These are phyloP conservation scores for Pezicula radicicola DNA, from an alignment of 2,329 filamentous ascomycete species.

Conservation along the genomic window DNA sequence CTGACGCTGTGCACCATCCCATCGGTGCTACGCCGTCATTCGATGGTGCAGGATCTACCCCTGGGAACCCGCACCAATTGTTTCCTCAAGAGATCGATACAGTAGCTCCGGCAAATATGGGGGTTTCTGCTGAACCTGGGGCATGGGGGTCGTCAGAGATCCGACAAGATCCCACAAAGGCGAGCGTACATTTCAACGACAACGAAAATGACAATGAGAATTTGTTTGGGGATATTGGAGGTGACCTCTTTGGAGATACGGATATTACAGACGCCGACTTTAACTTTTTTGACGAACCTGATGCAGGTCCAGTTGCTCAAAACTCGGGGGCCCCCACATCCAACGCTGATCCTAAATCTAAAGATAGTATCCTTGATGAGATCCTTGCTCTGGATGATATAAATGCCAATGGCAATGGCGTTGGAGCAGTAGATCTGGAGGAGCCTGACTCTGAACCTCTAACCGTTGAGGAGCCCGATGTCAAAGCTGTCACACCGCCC, in stretches of 20 bases:
- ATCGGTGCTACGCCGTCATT: constrained; percentile 53
- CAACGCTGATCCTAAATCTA: neutral
- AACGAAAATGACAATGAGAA: constrained; percentile 45
- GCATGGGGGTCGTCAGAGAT: constrained; percentile 21
- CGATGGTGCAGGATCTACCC: constrained; percentile 54
- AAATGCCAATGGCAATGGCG: no score
- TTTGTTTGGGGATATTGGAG: constrained; percentile 66
- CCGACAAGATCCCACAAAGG: constrained; percentile 17
- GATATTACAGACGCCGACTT: constrained; percentile 81
- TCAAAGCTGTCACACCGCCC: neutral
- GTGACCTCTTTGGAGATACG: constrained; percentile 68
- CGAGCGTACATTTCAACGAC: constrained; percentile 20
- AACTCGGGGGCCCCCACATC: constrained; percentile 10
- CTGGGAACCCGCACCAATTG: constrained; percentile 37
- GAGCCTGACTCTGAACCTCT: neutral
- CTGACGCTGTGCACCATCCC: constrained; percentile 57
- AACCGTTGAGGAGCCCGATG: neutral
- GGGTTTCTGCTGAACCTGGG: constrained; percentile 19
- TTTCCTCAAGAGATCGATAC: constrained; percentile 36
- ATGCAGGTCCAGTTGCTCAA: constrained; percentile 21
- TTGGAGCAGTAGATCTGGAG: neutral
- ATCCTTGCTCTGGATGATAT: no score
- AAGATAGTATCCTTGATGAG: no score
- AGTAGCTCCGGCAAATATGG: constrained; percentile 12
- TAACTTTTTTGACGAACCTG: constrained; percentile 73